Percentiles rank a stretch among this genome's conserved stretches.
Evolutionary conservation across 202 grass and related monocot species (phyloP).

Genomic region (Setaria viridis): DNA sequence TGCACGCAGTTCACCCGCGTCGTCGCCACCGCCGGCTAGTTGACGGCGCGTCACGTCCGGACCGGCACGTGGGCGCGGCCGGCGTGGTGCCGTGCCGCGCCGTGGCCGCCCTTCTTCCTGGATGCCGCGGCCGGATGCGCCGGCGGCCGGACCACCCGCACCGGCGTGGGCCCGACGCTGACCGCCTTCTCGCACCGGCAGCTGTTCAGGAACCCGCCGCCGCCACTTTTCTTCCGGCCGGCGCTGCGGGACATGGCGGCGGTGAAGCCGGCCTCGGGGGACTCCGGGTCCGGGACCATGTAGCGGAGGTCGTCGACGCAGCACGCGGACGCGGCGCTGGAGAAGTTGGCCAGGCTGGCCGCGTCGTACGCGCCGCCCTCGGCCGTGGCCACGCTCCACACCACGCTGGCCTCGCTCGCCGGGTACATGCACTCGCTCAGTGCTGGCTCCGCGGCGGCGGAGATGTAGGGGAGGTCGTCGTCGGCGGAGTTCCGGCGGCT

Average conservation of each 20-base stretch:
- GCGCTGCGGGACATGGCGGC: conserved; percentile 54
- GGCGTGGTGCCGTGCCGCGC: conserved; percentile 21
- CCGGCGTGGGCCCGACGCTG: conserved; percentile 60
- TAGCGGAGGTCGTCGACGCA: conserved; percentile 58
- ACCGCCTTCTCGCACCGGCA: conserved; percentile 76
- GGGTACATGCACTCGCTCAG: conserved; percentile 72
- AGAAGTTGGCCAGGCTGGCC: conserved; percentile 63
- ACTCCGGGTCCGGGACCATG: neutral
- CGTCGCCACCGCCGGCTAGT: neutral
- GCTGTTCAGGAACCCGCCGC: conserved; percentile 60
- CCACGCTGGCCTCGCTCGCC: conserved; percentile 75
- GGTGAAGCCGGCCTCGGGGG: conserved; percentile 39
- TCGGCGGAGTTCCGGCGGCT: conserved; percentile 46
- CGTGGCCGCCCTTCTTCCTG: conserved; percentile 14
- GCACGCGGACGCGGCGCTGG: conserved; percentile 67
- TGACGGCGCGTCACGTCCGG: conserved; percentile 37
- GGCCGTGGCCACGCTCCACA: conserved; percentile 72
- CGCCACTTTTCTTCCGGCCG: conserved; percentile 37
- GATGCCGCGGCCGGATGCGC: neutral
- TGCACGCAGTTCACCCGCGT: neutral
- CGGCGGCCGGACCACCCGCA: conserved; percentile 43
- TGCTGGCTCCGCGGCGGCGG: conserved; percentile 33
- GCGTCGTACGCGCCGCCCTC: conserved; percentile 63
- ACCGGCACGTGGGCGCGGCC: conserved; percentile 36
- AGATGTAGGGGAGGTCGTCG: neutral